Base-by-base conservation (phyloP, 495 filamentous ascomycete species). In the Annulohypoxylon stygium region DNA sequence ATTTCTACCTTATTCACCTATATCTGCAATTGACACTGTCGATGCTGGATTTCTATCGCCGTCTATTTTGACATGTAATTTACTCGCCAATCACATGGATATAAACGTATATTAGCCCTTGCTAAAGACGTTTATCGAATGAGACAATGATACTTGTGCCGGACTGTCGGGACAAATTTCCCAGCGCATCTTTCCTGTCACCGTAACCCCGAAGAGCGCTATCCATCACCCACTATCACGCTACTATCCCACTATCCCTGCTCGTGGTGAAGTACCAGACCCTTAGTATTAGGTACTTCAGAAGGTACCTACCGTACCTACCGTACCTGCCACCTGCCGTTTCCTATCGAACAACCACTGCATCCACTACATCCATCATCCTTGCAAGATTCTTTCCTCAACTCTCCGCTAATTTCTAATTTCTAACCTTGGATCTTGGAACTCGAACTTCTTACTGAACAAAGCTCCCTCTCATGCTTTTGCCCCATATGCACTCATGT, bases 171-270 rank as follows among this genome's bases (percentile, higher is more conserved):
- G 53, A 57, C 33, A 16, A 33, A 59, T 41, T 55, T 57, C 33
- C 34, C 53, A 51, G 5, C 26, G 26, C 55, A 20, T 23, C 20
- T n/a, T 7, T 36, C 18, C 5, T 61, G 30, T 23, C 26, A 18
- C 14, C 39, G 50, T 57, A 61, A 65, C 57, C 30, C 62, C 71
- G 71, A 67, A 66, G 66, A 57, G 12, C 62, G 25, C 23, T 55
- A 73, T 20, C 60, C 48, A 25, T 55, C 8, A 73, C 20, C 60
- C 48, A 25, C n/a, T 4, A 30, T 30, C 51, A 23, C 20, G 20
- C 20, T 23, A 30, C 30, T 30, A 30, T 30, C 30, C 30, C 30
- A 30, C 30, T 30, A 30, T 30, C 30, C 30, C 30, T 62, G 50
- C 34, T 18, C 1, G 12, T 37, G 50, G 25, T 14, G 8, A 26